A percentile compares a stretch with the other conserved stretches of the same genome.
These are phyloP conservation scores for Candida neerlandica DNA, from an alignment of 1,139 yeast genomes.

Conservation along the genomic window DNA sequence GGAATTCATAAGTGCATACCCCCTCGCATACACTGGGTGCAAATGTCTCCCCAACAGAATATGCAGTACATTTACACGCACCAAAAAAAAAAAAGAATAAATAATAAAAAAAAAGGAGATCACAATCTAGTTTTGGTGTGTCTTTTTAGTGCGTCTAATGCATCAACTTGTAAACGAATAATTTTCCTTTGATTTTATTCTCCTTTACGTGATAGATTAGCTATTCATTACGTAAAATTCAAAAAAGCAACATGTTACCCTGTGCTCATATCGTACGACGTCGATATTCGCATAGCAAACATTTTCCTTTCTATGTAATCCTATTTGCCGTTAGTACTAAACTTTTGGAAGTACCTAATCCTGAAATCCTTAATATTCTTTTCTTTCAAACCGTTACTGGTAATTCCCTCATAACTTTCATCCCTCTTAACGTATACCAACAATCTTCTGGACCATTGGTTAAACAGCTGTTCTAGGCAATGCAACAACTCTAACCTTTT, in stretches of 20 bases:
- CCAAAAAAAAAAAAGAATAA: background rate
- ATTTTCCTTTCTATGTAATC: background rate
- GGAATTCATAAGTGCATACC: constrained; percentile 1
- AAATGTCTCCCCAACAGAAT: background rate
- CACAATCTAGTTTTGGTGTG: background rate
- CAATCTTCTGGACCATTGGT: constrained; percentile 89
- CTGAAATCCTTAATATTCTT: constrained; percentile 62
- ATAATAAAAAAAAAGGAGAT: background rate
- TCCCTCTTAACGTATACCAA: constrained; percentile 78
- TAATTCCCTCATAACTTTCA: constrained; percentile 56
- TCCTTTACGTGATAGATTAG: background rate
- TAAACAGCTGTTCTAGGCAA: constrained; percentile 83
- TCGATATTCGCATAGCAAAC: background rate
- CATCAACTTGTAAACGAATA: constrained; percentile 2
- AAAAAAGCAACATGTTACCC: background rate
- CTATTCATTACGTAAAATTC: background rate
- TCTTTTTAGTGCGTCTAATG: background rate
- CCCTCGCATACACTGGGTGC: background rate
- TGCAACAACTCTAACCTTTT: constrained; percentile 68
- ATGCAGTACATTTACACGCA: background rate
- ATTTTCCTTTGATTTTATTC: background rate
- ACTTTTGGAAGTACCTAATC: constrained; percentile 76
- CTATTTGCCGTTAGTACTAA: constrained; percentile 39
- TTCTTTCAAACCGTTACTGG: constrained; percentile 48
- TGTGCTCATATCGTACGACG: background rate